Evolutionary conservation across 805 yeast genomes (phyloP).

Genomic region (Yamadazyma akitaensis): DNA sequence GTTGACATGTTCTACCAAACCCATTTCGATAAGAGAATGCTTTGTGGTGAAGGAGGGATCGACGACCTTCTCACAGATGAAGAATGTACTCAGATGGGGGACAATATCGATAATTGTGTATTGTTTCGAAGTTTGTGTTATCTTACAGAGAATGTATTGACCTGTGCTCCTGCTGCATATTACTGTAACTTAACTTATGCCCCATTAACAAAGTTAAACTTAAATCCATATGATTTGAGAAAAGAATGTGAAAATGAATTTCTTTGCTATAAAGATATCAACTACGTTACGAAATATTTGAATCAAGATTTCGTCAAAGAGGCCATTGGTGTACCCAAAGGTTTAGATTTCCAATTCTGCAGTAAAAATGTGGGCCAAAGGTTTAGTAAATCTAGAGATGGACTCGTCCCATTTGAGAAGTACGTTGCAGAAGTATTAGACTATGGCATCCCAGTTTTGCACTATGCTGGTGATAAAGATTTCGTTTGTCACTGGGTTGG

Average conservation of each 20-base stretch:
- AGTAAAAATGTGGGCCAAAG: slow-evolving; percentile 40
- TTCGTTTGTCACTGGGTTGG: slow-evolving; percentile 92
- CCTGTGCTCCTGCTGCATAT: slow-evolving; percentile 8
- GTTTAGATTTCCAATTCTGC: slow-evolving; percentile 39
- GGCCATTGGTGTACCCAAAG: slow-evolving; percentile 49
- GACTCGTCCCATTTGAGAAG: slow-evolving; percentile 60
- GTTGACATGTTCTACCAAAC: slow-evolving; percentile 77
- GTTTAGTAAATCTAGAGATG: slow-evolving; percentile 53
- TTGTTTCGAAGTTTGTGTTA: slow-evolving; percentile 2
- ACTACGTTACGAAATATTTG: slow-evolving; percentile 45
- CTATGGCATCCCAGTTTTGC: slow-evolving; percentile 67
- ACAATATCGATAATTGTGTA: slow-evolving; percentile 5
- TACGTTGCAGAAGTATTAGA: slow-evolving; percentile 43
- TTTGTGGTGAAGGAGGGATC: slow-evolving; percentile 57
- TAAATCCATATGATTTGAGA: slow-evolving; percentile 13
- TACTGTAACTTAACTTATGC: slow-evolving; percentile 10
- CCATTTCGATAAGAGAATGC: slow-evolving; percentile 78
- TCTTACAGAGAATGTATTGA: not conserved
- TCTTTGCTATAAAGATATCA: slow-evolving; percentile 48
- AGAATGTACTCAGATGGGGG: slow-evolving; percentile 26
- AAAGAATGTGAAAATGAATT: slow-evolving; percentile 8
- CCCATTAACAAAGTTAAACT: not conserved
- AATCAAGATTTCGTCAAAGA: slow-evolving; percentile 50
- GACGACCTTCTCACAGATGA: slow-evolving; percentile 18
- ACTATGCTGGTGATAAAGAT: slow-evolving; percentile 91